A percentile compares a stretch with the other conserved stretches of the same genome.
Evolutionary conservation across 2,329 filamentous ascomycete species (phyloP).

Genomic region (Colletotrichum sp.): DNA sequence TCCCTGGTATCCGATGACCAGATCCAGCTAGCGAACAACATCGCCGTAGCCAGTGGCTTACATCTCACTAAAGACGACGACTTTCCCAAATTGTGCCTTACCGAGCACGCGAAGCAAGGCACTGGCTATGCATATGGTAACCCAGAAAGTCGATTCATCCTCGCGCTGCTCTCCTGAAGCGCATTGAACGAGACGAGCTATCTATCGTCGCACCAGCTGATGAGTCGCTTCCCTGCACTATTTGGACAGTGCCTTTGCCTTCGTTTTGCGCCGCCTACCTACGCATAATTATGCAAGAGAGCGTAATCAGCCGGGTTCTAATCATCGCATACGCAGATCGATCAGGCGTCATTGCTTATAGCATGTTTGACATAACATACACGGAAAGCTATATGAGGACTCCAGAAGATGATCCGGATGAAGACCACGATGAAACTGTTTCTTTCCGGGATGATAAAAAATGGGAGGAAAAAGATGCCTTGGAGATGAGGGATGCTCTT

Average conservation of each 20-base stretch:
- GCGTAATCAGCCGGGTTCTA: fast-evolving
- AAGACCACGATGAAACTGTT: background rate
- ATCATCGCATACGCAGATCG: background rate
- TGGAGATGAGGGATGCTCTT: no score
- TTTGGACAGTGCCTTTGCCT: background rate
- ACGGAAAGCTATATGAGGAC: background rate
- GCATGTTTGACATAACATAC: background rate
- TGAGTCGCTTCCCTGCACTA: background rate
- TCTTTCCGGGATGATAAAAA: background rate
- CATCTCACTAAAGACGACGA: background rate
- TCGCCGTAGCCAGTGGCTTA: background rate
- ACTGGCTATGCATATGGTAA: background rate
- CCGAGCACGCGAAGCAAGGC: background rate
- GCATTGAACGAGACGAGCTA: background rate
- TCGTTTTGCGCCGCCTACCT: background rate
- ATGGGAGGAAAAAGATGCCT: no score
- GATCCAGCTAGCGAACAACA: background rate
- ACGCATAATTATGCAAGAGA: background rate
- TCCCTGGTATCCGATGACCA: background rate
- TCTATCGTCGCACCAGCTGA: background rate
- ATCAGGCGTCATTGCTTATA: background rate
- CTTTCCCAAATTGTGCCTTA: background rate
- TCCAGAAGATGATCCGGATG: background rate
- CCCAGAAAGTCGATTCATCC: background rate
- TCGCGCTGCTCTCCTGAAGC: background rate